phyloP scores from a whole-genome alignment of 352 stramenopile genomes.

The Phytophthora foliorum region DNA sequence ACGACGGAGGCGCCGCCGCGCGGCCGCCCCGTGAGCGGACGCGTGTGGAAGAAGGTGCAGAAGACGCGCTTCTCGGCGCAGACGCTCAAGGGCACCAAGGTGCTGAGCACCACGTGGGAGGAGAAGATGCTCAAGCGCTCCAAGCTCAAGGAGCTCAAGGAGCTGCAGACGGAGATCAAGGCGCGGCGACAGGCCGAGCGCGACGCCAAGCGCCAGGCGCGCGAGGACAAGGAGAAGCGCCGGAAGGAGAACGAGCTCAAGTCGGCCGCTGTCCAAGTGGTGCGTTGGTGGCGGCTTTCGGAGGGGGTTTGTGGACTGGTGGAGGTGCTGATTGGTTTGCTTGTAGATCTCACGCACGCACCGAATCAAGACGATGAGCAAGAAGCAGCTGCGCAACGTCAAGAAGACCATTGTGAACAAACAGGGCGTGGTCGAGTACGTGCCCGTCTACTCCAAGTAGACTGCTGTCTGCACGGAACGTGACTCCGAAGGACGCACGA shows the following conservation, averaged over 20 bases:
- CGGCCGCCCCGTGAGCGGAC: slow-evolving; percentile 77
- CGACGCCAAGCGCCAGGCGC: slow-evolving; percentile 76
- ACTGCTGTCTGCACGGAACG: neutral
- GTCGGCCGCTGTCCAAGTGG: slow-evolving; percentile 87
- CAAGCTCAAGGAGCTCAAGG: slow-evolving; percentile 87
- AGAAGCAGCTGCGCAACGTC: slow-evolving; percentile 93
- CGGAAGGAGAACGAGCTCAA: slow-evolving; percentile 93
- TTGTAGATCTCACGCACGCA: slow-evolving; percentile 85
- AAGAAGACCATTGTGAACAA: slow-evolving; percentile 95
- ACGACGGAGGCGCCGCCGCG: slow-evolving; percentile 46
- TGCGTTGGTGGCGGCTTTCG: too few species aligned
- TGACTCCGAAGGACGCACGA: neutral
- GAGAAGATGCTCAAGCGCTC: slow-evolving; percentile 84
- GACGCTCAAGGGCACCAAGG: slow-evolving; percentile 79
- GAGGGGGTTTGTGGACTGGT: too few species aligned
- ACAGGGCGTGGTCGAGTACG: slow-evolving; percentile 91
- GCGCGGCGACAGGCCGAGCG: slow-evolving; percentile 72
- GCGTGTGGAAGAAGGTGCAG: slow-evolving; percentile 88
- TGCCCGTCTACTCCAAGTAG: slow-evolving; percentile 89
- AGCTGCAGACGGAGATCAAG: slow-evolving; percentile 87
- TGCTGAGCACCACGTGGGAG: slow-evolving; percentile 91
- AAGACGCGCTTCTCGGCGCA: slow-evolving; percentile 81
- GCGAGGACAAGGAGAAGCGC: slow-evolving; percentile 90
- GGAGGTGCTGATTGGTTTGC: slow-evolving; percentile 2
- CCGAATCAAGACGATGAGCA: slow-evolving; percentile 93